phyloP scores from a whole-genome alignment of 371 early-diverging fungal species.

The Phascolomyces articulosus region DNA sequence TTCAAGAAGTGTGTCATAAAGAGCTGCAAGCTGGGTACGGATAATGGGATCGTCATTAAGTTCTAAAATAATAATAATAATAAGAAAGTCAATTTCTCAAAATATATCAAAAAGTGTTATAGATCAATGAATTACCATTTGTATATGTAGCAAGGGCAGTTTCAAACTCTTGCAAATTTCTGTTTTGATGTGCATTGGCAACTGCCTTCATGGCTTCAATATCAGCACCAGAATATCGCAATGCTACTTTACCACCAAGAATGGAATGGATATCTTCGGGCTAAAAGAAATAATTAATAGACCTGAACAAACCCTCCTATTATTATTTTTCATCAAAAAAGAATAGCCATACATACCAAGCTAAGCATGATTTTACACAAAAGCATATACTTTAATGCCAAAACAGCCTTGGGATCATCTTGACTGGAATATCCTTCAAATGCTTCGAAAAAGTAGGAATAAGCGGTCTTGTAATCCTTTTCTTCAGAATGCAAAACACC shows the following conservation, averaged over 20 bases:
- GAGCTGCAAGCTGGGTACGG: conserved; percentile 83
- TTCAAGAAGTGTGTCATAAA: conserved; percentile 97
- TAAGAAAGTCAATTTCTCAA: too few relatives aligned
- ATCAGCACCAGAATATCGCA: conserved; percentile 73
- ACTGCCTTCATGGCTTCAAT: conserved; percentile 95
- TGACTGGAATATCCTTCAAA: conserved; percentile 92
- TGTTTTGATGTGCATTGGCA: conserved; percentile 92
- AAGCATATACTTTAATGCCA: conserved; percentile 95
- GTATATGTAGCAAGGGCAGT: conserved; percentile 84
- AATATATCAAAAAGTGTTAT: too few relatives aligned
- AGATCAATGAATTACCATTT: too few relatives aligned
- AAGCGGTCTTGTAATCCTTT: conserved; percentile 98
- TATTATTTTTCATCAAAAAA: neutral
- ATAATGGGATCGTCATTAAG: conserved; percentile 92
- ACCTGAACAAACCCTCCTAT: neutral
- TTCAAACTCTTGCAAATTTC: conserved; percentile 94
- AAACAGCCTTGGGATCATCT: conserved; percentile 84
- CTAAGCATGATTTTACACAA: conserved; percentile 98
- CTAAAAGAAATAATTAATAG: conserved; percentile 40
- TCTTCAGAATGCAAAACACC: conserved; percentile 98
- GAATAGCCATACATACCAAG: conserved; percentile 55
- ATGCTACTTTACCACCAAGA: conserved; percentile 81
- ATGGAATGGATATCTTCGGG: conserved; percentile 89
- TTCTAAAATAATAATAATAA: conserved; percentile 50
- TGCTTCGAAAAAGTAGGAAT: conserved; percentile 98